Conservation (phyloP, 768 basidiomycete species). For the Astraeus odoratus region DNA sequence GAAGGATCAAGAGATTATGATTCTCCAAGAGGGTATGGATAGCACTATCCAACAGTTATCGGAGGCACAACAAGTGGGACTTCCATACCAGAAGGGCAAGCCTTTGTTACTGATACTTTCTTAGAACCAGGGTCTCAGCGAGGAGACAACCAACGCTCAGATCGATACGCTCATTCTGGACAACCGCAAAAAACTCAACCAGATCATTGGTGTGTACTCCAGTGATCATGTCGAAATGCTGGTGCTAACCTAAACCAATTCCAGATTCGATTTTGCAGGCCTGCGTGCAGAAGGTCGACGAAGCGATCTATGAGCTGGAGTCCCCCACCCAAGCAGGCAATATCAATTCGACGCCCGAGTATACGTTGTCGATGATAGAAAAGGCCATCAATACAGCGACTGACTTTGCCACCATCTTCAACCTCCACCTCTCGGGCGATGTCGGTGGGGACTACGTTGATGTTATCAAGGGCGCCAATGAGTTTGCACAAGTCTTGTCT, state of each 20-base stretch:
- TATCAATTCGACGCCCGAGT: slow-evolving; percentile 95
- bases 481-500: slow-evolving; percentile 86
- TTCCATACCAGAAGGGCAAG: background rate
- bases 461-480: slow-evolving; percentile 96
- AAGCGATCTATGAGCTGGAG: slow-evolving; percentile 95
- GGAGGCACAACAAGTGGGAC: slow-evolving; percentile 73
- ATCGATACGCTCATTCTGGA: slow-evolving; percentile 96
- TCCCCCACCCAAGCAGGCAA: slow-evolving; percentile 94
- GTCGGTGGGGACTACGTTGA: slow-evolving; percentile 92
- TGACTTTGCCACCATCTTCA: slow-evolving; percentile 93
- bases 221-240: background rate
- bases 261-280: slow-evolving; percentile 94
- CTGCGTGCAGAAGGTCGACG: slow-evolving; percentile 95
- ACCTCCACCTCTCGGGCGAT: slow-evolving; percentile 82
- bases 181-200: slow-evolving; percentile 94
- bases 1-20: slow-evolving; percentile 94
- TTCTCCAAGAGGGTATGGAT: slow-evolving; percentile 95
- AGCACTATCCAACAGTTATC: slow-evolving; percentile 81
- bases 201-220: slow-evolving; percentile 72
- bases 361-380: slow-evolving; percentile 97
- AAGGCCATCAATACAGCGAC: slow-evolving; percentile 92
- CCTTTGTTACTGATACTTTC: slow-evolving; percentile 4
- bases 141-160: slow-evolving; percentile 92
- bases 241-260: slow-evolving; percentile 10
- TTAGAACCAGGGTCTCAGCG: slow-evolving; percentile 76